Conservation (phyloP, 2,329 filamentous ascomycete genomes). For the Phyllosticta citriasiana region DNA sequence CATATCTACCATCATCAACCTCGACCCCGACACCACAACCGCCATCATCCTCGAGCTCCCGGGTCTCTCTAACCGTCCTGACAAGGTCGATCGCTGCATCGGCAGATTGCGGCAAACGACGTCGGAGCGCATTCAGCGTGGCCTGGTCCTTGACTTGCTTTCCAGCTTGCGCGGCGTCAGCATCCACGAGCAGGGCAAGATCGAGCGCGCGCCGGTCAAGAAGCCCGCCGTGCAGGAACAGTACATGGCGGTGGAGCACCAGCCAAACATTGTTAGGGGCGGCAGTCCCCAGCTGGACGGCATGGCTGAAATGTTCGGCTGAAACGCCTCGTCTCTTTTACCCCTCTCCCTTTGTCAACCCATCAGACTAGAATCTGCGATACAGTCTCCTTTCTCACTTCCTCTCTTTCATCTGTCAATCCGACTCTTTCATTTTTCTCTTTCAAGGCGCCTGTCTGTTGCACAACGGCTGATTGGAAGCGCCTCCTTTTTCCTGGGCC, state of each 20-base stretch:
- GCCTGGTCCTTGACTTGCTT: constrained; percentile 72
- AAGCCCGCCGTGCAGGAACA: constrained; percentile 26
- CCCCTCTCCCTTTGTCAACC: too few relatives aligned
- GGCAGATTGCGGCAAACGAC: constrained; percentile 21
- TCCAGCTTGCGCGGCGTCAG: constrained; percentile 82
- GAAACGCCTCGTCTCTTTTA: background rate
- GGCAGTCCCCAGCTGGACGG: constrained; percentile 32
- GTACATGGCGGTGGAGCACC: constrained; percentile 34
- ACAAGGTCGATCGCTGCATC: constrained; percentile 52
- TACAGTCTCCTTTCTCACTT: too few relatives aligned
- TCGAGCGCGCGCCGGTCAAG: constrained; percentile 37
- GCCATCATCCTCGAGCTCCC: constrained; percentile 71
- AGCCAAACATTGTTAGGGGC: constrained; percentile 26
- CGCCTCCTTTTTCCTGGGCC: too few relatives aligned
- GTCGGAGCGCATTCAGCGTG: constrained; percentile 64
- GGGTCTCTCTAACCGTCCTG: constrained; percentile 50
- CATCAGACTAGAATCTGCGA: too few relatives aligned
- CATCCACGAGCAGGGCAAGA: constrained; percentile 85
- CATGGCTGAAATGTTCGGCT: constrained; percentile 36
- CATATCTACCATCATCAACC: constrained; percentile 74
- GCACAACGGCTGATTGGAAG: too few relatives aligned
- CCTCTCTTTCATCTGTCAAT: too few relatives aligned
- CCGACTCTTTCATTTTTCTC: too few relatives aligned
- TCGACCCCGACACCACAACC: constrained; percentile 56
- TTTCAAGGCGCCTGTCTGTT: too few relatives aligned